These are phyloP conservation scores for Marasmius fiardii DNA, from an alignment of 1,284 basidiomycete species.

Conservation along the genomic window DNA sequence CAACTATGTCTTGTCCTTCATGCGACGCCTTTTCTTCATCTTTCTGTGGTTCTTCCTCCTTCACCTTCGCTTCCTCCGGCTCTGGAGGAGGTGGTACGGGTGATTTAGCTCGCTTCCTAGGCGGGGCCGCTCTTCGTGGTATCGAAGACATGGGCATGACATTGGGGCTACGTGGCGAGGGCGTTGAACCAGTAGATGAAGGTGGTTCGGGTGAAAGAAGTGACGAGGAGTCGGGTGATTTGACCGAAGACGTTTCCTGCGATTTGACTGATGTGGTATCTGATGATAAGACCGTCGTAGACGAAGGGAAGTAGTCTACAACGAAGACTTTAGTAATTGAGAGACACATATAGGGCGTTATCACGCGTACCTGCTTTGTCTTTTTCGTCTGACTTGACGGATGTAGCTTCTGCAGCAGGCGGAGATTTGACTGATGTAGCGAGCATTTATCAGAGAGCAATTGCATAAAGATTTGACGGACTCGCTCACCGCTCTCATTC, in stretches of 20 bases:
- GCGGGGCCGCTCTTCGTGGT: slow-evolving; percentile 66
- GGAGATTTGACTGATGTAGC: not conserved
- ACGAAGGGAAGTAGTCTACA: no score
- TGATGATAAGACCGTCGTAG: no score
- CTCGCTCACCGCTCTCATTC: no score
- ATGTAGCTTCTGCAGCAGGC: not conserved
- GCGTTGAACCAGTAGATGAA: slow-evolving; percentile 21
- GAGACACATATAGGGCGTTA: not conserved
- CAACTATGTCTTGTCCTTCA: no score
- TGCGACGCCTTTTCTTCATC: no score
- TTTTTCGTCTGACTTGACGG: not conserved
- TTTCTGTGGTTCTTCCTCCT: not conserved
- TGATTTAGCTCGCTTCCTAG: slow-evolving; percentile 59
- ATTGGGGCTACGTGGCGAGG: slow-evolving; percentile 32
- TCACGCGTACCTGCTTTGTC: not conserved
- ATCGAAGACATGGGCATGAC: slow-evolving; percentile 74
- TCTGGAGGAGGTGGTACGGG: slow-evolving; percentile 27
- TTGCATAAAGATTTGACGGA: no score
- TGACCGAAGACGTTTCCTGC: not conserved
- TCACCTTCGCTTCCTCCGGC: slow-evolving; percentile 8
- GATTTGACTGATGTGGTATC: no score
- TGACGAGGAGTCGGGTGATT: slow-evolving; percentile 19
- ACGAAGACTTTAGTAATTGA: not conserved
- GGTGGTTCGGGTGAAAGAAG: slow-evolving; percentile 34
- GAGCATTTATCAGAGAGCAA: not conserved